These are phyloP conservation scores for Chlamydomonas reinhardtii DNA, from an alignment of 163 green algal genomes.

Conservation along the genomic window DNA sequence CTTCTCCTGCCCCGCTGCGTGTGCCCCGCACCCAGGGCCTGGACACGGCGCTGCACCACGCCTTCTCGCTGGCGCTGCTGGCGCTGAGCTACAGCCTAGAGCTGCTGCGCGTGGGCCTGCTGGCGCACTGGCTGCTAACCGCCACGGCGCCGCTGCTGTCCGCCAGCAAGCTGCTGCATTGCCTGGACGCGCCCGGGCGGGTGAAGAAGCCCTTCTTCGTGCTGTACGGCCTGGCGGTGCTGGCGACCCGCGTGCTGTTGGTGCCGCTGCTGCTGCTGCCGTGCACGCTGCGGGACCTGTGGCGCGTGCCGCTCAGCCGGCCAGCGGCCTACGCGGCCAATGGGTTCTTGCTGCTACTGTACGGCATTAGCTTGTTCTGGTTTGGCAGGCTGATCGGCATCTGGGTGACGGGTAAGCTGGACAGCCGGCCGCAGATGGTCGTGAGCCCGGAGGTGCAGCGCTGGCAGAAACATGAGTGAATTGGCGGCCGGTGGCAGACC, in stretches of 20 bases:
- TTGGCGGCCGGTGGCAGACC: too few species aligned
- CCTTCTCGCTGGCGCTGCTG: not conserved
- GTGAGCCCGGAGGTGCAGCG: not conserved
- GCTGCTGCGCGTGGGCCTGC: constrained; percentile 17
- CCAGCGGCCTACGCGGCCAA: not conserved
- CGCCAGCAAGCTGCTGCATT: constrained; percentile 39
- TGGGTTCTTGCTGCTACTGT: constrained; percentile 19
- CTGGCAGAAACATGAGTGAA: too few species aligned
- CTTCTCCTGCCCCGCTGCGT: too few species aligned
- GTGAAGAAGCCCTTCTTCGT: constrained; percentile 35
- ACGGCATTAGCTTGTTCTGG: constrained; percentile 44
- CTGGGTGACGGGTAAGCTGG: constrained; percentile 35
- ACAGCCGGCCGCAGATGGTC: constrained; percentile 21
- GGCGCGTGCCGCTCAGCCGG: not conserved
- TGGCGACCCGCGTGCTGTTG: constrained; percentile 5
- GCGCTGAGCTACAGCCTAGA: not conserved
- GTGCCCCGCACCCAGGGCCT: not conserved
- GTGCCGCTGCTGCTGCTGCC: constrained; percentile 41
- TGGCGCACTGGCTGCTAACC: constrained; percentile 29
- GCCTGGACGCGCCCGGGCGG: not conserved
- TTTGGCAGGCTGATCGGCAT: constrained; percentile 47
- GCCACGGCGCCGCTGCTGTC: constrained; percentile 14
- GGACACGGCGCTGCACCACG: constrained; percentile 32
- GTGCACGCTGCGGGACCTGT: constrained; percentile 20
- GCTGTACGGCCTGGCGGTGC: not conserved